A percentile compares a stretch with the other conserved stretches of the same genome.
phyloP scores from a whole-genome alignment of 2,329 filamentous ascomycete species.

The Tolypocladium amazonense region DNA sequence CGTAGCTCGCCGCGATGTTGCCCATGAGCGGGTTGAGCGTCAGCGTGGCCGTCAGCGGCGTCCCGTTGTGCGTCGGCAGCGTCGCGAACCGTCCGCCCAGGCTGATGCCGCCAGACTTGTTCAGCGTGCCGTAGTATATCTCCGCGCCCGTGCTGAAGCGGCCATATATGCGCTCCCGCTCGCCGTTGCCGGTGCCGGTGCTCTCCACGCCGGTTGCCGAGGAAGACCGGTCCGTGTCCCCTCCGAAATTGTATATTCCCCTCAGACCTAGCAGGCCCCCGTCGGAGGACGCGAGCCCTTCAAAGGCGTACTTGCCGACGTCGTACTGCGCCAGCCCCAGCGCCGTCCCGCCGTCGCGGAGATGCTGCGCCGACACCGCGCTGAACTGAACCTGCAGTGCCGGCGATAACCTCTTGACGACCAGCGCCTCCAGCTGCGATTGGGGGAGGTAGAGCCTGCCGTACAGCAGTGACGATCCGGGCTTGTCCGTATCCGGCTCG shows the following conservation, averaged over 20 bases:
- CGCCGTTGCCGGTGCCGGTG: constrained; percentile 14
- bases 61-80: constrained; percentile 66
- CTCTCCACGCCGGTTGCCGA: constrained; percentile 10
- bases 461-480: constrained; percentile 53
- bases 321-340: constrained; percentile 71
- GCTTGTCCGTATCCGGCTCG: constrained; percentile 3
- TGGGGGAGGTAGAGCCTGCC: constrained; percentile 73
- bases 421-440: constrained; percentile 76
- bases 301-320: constrained; percentile 74
- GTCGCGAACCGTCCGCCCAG: constrained; percentile 85
- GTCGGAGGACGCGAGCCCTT: constrained; percentile 87
- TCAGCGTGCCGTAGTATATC: constrained; percentile 88
- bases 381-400: constrained; percentile 72
- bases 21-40: constrained; percentile 93
- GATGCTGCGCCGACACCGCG: constrained; percentile 59
- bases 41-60: constrained; percentile 86
- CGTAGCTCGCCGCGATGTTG: constrained; percentile 82
- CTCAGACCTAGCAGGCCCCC: constrained; percentile 79
- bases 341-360: constrained; percentile 67
- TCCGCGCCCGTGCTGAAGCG: constrained; percentile 87
- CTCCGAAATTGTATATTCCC: constrained; percentile 90
- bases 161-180: constrained; percentile 57
- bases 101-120: constrained; percentile 87
- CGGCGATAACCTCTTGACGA: constrained; percentile 67
- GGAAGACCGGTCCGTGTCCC: constrained; percentile 40